Conservation (phyloP, 805 yeast species). For the Lachancea cidri region DNA sequence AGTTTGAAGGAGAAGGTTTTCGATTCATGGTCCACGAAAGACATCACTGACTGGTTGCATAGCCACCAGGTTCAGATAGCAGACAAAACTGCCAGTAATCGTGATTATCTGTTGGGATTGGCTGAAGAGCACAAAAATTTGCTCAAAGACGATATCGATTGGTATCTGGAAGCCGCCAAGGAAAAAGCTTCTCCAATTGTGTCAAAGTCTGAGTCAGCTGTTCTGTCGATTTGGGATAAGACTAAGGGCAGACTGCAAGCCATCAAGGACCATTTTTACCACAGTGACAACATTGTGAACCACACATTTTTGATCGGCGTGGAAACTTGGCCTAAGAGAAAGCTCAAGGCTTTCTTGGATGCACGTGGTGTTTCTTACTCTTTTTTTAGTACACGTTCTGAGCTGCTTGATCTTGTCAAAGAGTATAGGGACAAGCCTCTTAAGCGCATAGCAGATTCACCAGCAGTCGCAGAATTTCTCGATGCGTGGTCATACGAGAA, state of each 20-base stretch:
- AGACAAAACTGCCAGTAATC: slow-evolving; percentile 31
- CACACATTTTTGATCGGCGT: slow-evolving; percentile 43
- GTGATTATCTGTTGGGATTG: slow-evolving; percentile 32
- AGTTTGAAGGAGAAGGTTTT: slow-evolving; percentile 40
- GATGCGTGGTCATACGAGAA: slow-evolving; percentile 39
- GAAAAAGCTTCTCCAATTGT: slow-evolving; percentile 34
- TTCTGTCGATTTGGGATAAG: slow-evolving; percentile 23
- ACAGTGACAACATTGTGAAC: slow-evolving; percentile 35
- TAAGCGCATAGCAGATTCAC: slow-evolving; percentile 23
- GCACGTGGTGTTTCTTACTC: slow-evolving; percentile 39
- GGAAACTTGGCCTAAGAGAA: slow-evolving; percentile 44
- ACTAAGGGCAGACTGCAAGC: slow-evolving; percentile 14
- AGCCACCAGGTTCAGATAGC: slow-evolving; percentile 39
- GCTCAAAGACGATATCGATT: slow-evolving; percentile 37
- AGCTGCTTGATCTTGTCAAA: slow-evolving; percentile 38
- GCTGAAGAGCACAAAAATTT: slow-evolving; percentile 35
- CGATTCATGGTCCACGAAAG: slow-evolving; percentile 49
- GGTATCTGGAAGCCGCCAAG: slow-evolving; percentile 32
- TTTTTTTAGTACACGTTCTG: slow-evolving; percentile 35
- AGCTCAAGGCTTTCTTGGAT: slow-evolving; percentile 38
- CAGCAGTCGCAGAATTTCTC: slow-evolving; percentile 25
- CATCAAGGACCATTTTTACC: slow-evolving; percentile 13
- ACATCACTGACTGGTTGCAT: slow-evolving; percentile 50
- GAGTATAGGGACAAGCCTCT: slow-evolving; percentile 36
- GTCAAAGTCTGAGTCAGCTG: slow-evolving; percentile 31